phyloP scores from a whole-genome alignment of 2,329 filamentous ascomycete species.

The Hypoxylon sp. region DNA sequence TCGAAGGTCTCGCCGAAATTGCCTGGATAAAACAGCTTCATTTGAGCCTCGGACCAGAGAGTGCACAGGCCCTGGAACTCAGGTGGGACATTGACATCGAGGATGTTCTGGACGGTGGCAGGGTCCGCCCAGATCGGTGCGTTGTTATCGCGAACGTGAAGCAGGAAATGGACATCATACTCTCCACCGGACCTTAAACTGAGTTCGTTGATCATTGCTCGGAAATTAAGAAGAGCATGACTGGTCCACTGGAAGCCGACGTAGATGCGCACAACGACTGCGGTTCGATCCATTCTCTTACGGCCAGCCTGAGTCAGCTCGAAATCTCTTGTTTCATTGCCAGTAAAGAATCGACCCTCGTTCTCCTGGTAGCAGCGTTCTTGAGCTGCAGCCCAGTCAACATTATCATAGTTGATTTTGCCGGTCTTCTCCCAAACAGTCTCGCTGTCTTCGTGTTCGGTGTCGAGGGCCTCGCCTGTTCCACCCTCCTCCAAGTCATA shows the following conservation, averaged over 20 bases:
- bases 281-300: conserved; percentile 67
- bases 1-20: conserved; percentile 74
- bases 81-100: conserved; percentile 70
- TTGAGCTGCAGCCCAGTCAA: conserved; percentile 66
- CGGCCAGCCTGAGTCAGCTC: conserved; percentile 39
- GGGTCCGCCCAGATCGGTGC: conserved; percentile 84
- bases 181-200: conserved; percentile 81
- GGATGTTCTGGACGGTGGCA: conserved; percentile 73
- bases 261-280: conserved; percentile 83
- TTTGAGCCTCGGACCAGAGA: conserved; percentile 85
- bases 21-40: conserved; percentile 78
- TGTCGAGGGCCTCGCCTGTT: conserved; percentile 73
- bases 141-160: conserved; percentile 84
- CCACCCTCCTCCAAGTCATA: conserved; percentile 79
- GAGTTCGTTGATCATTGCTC: conserved; percentile 81
- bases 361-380: conserved; percentile 66
- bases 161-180: conserved; percentile 82
- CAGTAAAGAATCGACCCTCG: conserved; percentile 65
- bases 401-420: conserved; percentile 63
- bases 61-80: conserved; percentile 85
- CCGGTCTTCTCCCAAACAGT: conserved; percentile 63
- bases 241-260: conserved; percentile 80
- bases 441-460: conserved; percentile 73
- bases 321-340: conserved; percentile 48
- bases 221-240: conserved; percentile 81